Conservation (phyloP, 2,329 filamentous ascomycete species). For the Colletotrichum plurivorum region DNA sequence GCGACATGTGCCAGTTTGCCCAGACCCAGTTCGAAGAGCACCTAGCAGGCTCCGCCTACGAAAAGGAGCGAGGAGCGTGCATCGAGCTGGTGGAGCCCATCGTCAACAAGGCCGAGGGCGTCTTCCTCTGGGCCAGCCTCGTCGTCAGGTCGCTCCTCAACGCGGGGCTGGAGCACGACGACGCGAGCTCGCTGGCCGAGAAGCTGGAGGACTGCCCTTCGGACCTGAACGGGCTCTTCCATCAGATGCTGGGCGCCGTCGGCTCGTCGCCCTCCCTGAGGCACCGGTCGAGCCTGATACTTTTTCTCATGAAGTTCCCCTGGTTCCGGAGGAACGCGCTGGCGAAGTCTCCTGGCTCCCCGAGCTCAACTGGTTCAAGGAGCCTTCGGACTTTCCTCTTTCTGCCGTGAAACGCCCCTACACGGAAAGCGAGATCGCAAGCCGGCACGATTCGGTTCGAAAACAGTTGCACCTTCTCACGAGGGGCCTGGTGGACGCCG, state of each 20-base stretch:
- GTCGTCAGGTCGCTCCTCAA: constrained; percentile 7
- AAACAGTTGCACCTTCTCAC: not conserved
- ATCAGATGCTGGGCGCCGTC: constrained; percentile 1
- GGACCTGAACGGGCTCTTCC: constrained; percentile 7
- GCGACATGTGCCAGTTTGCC: constrained; percentile 7
- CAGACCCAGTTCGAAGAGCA: not conserved
- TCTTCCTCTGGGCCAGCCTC: constrained; percentile 19
- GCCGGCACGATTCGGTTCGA: not conserved
- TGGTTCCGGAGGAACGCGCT: not conserved
- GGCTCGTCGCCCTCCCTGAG: not conserved
- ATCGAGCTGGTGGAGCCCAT: not conserved
- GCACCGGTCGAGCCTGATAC: not conserved
- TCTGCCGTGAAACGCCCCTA: not conserved
- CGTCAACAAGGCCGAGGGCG: not conserved
- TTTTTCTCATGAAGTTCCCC: not conserved
- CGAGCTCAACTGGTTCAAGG: not conserved
- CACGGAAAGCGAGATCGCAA: not conserved
- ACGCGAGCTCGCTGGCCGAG: not conserved
- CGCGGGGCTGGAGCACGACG: not conserved
- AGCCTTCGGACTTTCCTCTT: not conserved
- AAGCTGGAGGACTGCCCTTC: not conserved
- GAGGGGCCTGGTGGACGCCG: constrained; percentile 6
- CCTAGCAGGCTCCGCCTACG: not conserved
- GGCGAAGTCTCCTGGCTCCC: not conserved
- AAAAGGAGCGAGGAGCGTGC: not conserved